Base-by-base conservation (phyloP, 2,329 filamentous ascomycete genomes). In the Aspergillus sp. region DNA sequence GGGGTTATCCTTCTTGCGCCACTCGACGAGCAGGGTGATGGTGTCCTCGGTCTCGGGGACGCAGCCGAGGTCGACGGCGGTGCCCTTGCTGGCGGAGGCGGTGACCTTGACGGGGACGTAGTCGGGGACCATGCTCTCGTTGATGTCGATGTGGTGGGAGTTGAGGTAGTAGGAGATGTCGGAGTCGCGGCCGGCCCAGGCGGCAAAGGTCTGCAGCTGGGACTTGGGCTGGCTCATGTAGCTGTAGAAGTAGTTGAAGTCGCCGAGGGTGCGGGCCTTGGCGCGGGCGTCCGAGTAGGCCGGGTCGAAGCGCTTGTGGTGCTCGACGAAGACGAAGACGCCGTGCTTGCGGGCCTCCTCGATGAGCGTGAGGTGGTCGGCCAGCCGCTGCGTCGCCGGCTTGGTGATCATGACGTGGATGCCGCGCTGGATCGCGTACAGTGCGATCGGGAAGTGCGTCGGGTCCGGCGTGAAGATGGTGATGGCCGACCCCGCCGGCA, bases 241-340 rank as follows among this genome's bases (percentile, higher is more conserved):
- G 64, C 84, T 88, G 81, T 96, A 97, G 72, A 96, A 97, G 81
- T 97, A 97, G 80, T 96, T 96, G 84, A 97, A 97, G 75, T 96
- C 91, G 59, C 92, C 92, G 6, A 97, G 79, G 49, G 80, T 85
- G 67, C 84, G 77, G 13, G 90, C 89, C 63, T 88, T 86, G 76
- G 87, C 87, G 46, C 87, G 84, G 13, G 93, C 93, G 71, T 97
- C 92, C 13, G 89, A 85, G 77, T 97, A 97, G 19, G 91, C 91
- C 2, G 92, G 92, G 71, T 97, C 92, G 76, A 87, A 97, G 53
- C 93, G 90, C 80, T 97, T 97, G 82, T 97, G 92, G 77, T 97
- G 92, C 80, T 97, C 92, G 64, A 97, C 81, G 77, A 90, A 96
- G 59, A 96, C 91, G 70, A 92, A 93, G 53, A 97, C 91, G 59